Conservation (phyloP, 192 early-diverging fungal species). For the Mortierella alpina region DNA sequence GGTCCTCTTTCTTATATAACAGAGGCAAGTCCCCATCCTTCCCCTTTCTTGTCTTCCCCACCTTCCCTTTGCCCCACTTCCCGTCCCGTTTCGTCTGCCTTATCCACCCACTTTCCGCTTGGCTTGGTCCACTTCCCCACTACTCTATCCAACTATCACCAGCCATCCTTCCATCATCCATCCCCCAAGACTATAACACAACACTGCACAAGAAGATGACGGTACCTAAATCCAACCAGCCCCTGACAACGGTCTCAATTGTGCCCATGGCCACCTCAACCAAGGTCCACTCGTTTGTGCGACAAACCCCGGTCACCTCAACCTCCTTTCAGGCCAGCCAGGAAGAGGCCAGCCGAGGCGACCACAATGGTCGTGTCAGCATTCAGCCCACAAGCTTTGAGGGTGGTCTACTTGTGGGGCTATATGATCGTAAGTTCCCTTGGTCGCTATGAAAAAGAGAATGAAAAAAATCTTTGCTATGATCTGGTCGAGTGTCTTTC, state of each 20-base stretch:
- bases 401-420: constrained; percentile 43
- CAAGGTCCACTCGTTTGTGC: constrained; percentile 38
- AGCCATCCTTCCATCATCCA: background rate
- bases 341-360: constrained; percentile 26
- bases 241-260: constrained; percentile 9
- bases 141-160: background rate
- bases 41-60: background rate
- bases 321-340: constrained; percentile 34
- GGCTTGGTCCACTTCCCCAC: background rate
- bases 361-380: constrained; percentile 42
- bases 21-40: background rate
- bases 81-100: background rate
- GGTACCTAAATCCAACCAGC: constrained; percentile 29
- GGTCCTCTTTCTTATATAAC: too few species aligned
- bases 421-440: constrained; percentile 47
- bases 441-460: background rate
- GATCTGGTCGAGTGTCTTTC: background rate
- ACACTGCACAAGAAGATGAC: constrained; percentile 16
- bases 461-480: background rate
- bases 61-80: background rate
- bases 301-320: constrained; percentile 23
- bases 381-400: constrained; percentile 50
- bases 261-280: constrained; percentile 18
- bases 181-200: background rate
- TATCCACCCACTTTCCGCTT: background rate